Conservation (phyloP, 768 basidiomycete species). For the Vishniacozyma victoriae region DNA sequence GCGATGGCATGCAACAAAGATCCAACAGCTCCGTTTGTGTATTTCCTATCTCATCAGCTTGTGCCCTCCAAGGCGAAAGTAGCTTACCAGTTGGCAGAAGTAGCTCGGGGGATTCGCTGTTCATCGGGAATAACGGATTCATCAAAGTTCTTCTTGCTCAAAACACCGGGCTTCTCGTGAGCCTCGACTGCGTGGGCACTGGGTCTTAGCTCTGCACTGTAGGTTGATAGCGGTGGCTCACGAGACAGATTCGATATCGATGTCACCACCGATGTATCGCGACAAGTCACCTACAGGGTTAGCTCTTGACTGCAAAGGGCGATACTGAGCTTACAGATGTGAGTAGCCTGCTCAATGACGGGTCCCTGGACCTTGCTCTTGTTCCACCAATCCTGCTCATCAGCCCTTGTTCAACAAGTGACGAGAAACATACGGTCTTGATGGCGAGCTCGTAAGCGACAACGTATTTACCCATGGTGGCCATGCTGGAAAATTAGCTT, state of each 20-base stretch:
- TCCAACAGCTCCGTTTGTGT: slow-evolving; percentile 87
- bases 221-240: slow-evolving; percentile 42
- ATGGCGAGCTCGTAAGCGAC: slow-evolving; percentile 32
- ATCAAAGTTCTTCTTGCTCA: slow-evolving; percentile 73
- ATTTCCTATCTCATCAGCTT: slow-evolving; percentile 55
- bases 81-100: slow-evolving; percentile 73
- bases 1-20: slow-evolving; percentile 79
- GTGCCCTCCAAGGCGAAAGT: background rate
- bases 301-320: background rate
- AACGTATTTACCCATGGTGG: slow-evolving; percentile 26
- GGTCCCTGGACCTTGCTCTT: slow-evolving; percentile 40
- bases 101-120: slow-evolving; percentile 88
- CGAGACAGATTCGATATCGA: slow-evolving; percentile 60
- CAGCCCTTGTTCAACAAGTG: background rate
- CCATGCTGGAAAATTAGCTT: slow-evolving; percentile 20
- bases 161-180: slow-evolving; percentile 76
- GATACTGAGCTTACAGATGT: slow-evolving; percentile 63
- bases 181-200: slow-evolving; percentile 78
- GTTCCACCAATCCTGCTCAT: slow-evolving; percentile 44
- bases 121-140: slow-evolving; percentile 74
- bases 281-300: slow-evolving; percentile 56
- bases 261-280: slow-evolving; percentile 91
- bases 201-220: background rate
- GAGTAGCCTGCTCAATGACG: slow-evolving; percentile 57
- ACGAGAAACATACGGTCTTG: slow-evolving; percentile 22